These are phyloP conservation scores for Spencermartinsiella ligniputridi DNA, from an alignment of 1,139 yeast species.

Conservation along the genomic window DNA sequence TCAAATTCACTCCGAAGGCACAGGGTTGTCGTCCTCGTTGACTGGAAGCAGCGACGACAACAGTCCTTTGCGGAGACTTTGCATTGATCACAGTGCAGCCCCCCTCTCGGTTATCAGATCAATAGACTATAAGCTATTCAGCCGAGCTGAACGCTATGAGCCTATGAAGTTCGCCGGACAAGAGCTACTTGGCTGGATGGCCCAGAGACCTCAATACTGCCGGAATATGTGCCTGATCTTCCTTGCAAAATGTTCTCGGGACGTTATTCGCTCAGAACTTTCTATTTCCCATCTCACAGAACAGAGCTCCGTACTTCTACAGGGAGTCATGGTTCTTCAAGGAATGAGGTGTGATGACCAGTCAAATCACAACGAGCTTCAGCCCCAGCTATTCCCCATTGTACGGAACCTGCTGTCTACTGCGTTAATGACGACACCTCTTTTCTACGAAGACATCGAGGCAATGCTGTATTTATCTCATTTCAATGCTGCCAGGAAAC, in stretches of 20 bases:
- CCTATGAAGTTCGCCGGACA: conserved; percentile 32
- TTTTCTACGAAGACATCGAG: conserved; percentile 52
- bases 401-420: conserved; percentile 44
- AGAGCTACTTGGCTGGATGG: conserved; percentile 42
- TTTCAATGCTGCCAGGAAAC: conserved; percentile 49
- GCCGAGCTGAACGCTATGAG: conserved; percentile 29
- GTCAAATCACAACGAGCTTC: conserved; percentile 42
- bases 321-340: conserved; percentile 21
- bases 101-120: conserved; percentile 42
- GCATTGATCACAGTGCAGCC: conserved; percentile 26
- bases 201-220: conserved; percentile 23
- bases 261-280: conserved; percentile 10
- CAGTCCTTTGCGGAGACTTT: conserved; percentile 1
- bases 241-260: conserved; percentile 15
- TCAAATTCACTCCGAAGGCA: neutral
- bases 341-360: conserved; percentile 40
- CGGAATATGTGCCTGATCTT: conserved; percentile 17
- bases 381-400: conserved; percentile 40
- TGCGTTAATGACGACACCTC: conserved; percentile 45
- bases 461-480: conserved; percentile 48
- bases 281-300: conserved; percentile 4
- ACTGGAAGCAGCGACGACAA: neutral
- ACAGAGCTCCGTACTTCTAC: conserved; percentile 15
- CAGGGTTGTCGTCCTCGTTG: neutral
- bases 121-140: conserved; percentile 40